phyloP scores from a whole-genome alignment of 208 protist genomes.

The Leishmania mexicana region DNA sequence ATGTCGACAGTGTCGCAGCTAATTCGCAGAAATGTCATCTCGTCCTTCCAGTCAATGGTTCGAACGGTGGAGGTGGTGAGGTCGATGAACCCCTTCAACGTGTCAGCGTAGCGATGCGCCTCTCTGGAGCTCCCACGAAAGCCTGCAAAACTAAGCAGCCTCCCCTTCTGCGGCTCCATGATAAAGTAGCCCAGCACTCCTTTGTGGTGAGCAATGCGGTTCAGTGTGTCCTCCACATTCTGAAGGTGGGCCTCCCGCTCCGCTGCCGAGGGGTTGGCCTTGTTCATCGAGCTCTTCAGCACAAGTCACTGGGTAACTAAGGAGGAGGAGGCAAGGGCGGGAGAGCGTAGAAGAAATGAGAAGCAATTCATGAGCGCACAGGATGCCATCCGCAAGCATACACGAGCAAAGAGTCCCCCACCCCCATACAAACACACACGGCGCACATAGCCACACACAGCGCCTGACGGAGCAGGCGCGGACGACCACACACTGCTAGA shows the following conservation, averaged over 20 bases:
- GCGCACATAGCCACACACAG: background rate
- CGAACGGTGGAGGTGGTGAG: slow-evolving; percentile 74
- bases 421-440: background rate
- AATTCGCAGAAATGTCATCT: slow-evolving; percentile 84
- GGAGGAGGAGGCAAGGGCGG: slow-evolving; percentile 7
- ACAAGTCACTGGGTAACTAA: background rate
- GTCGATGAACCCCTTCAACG: slow-evolving; percentile 66
- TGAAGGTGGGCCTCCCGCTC: slow-evolving; percentile 68
- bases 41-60: slow-evolving; percentile 77
- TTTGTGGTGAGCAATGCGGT: slow-evolving; percentile 70
- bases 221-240: slow-evolving; percentile 68
- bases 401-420: background rate
- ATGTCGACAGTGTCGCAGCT: slow-evolving; percentile 70
- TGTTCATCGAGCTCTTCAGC: slow-evolving; percentile 30
- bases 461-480: background rate
- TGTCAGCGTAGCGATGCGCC: slow-evolving; percentile 61
- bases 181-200: slow-evolving; percentile 86
- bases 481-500: background rate
- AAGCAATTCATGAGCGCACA: background rate
- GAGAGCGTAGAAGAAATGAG: background rate
- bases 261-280: slow-evolving; percentile 17
- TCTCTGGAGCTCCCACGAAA: slow-evolving; percentile 55
- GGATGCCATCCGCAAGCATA: background rate
- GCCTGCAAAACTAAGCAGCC: slow-evolving; percentile 60
- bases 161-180: slow-evolving; percentile 60